Conservation (phyloP, 495 filamentous ascomycete genomes). For the Astrothelium macrocarpum region DNA sequence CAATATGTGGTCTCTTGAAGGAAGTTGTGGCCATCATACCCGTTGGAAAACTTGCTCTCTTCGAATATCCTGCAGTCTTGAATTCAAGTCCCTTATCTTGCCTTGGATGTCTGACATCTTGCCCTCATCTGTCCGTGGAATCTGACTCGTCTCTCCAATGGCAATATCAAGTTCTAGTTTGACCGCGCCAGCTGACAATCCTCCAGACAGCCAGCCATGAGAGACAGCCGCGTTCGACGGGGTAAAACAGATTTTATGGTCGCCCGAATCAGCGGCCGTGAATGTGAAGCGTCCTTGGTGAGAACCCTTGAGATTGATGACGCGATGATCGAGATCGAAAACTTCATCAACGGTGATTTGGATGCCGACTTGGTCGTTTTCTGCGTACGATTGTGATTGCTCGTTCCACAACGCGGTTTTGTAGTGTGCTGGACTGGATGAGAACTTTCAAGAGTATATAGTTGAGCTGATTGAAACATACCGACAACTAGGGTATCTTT, state of each 20-base stretch:
- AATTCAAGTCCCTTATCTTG: slow-evolving; percentile 83
- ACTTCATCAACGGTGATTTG: slow-evolving; percentile 90
- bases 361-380: slow-evolving; percentile 65
- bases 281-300: slow-evolving; percentile 85
- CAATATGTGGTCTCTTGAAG: not conserved
- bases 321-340: slow-evolving; percentile 96
- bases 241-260: slow-evolving; percentile 90
- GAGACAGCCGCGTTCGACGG: slow-evolving; percentile 53
- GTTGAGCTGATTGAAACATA: slow-evolving; percentile 30
- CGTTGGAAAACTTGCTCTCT: slow-evolving; percentile 94
- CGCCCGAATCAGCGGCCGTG: slow-evolving; percentile 83
- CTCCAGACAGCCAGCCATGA: slow-evolving; percentile 59
- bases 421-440: slow-evolving; percentile 55
- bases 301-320: slow-evolving; percentile 74
- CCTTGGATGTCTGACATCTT: slow-evolving; percentile 88
- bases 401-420: slow-evolving; percentile 70
- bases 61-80: slow-evolving; percentile 76
- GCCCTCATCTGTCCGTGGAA: slow-evolving; percentile 86
- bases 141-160: slow-evolving; percentile 90
- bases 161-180: slow-evolving; percentile 81
- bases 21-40: slow-evolving; percentile 44
- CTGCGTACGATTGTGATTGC: slow-evolving; percentile 49
- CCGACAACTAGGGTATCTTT: slow-evolving; percentile 95
- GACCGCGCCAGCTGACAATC: slow-evolving; percentile 58
- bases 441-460: not conserved